A percentile compares a stretch with the other conserved stretches of the same genome.
Evolutionary conservation across 768 basidiomycete species (phyloP).

Genomic region (Lyophyllum shimeji): DNA sequence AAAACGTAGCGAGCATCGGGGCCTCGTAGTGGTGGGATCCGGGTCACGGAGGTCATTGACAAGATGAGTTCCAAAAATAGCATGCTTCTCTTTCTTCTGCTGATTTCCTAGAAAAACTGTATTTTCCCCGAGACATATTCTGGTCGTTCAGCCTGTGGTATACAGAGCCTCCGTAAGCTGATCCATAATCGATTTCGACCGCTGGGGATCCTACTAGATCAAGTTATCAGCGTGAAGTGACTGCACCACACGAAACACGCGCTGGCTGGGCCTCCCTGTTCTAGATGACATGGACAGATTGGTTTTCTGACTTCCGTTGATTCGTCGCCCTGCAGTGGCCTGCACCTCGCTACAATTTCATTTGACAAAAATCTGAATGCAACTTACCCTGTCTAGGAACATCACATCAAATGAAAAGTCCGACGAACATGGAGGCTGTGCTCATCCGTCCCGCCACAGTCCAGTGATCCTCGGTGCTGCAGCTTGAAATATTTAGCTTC

Average conservation of each 20-base stretch:
- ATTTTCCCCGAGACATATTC: too few species aligned
- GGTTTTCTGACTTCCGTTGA: not conserved
- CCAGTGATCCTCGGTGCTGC: too few species aligned
- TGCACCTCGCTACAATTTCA: not conserved
- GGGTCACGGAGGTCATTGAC: too few species aligned
- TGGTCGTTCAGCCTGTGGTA: too few species aligned
- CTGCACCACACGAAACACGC: not conserved
- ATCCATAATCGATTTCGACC: not conserved
- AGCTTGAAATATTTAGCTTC: too few species aligned
- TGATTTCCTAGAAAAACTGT: too few species aligned
- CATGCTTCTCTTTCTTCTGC: too few species aligned
- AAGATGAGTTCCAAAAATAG: too few species aligned
- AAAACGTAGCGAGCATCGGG: too few species aligned
- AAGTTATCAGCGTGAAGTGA: not conserved
- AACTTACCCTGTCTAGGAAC: not conserved
- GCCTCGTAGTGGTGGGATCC: too few species aligned
- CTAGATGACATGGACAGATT: not conserved
- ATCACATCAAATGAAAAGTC: not conserved
- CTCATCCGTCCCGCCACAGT: not conserved
- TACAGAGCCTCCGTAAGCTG: not conserved
- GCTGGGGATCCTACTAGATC: not conserved
- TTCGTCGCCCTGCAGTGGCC: not conserved
- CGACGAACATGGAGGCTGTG: not conserved
- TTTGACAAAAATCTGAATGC: not conserved
- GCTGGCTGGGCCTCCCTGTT: not conserved